These are phyloP conservation scores for Rhamnella rubrinervis DNA, from an alignment of 331 rosid species.

Conservation along the genomic window DNA sequence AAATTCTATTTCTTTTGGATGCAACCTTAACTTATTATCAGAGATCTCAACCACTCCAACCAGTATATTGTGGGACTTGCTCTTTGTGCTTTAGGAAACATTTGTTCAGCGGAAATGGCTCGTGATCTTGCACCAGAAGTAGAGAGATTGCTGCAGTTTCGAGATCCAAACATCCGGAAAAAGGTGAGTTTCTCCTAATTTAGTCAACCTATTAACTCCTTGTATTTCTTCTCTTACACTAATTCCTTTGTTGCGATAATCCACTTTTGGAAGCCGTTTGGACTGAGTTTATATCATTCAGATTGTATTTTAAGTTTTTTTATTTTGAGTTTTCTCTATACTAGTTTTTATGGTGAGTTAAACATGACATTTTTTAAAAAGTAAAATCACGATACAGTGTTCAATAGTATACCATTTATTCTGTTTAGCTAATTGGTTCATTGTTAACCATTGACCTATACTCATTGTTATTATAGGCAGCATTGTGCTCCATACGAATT, in stretches of 20 bases:
- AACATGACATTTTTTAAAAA: not conserved
- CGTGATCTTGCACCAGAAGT: conserved; percentile 99
- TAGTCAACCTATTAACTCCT: not conserved
- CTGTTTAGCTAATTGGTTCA: conserved; percentile 13
- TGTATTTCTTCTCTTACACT: conserved; percentile 1
- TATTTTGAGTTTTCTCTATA: not conserved
- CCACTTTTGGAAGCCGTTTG: not conserved
- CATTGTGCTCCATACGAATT: conserved; percentile 92
- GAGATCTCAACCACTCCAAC: conserved; percentile 96
- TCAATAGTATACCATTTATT: not conserved
- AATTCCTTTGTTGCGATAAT: not conserved
- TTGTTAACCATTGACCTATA: conserved; percentile 25
- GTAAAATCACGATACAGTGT: not conserved
- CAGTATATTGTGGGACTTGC: conserved; percentile 99
- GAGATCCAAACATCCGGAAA: conserved; percentile 91
- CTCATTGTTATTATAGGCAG: conserved; percentile 67
- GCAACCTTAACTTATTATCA: conserved; percentile 66
- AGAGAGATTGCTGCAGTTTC: conserved; percentile 86
- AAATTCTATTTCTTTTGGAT: conserved; percentile 6
- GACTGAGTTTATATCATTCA: not conserved
- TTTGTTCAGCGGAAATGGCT: conserved; percentile 99
- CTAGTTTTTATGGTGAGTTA: conserved; percentile 7
- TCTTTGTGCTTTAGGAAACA: conserved; percentile 98
- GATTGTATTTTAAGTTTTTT: not conserved
- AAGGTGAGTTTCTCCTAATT: conserved; percentile 52